Percentiles rank a stretch among this genome's conserved stretches.
phyloP scores from a whole-genome alignment of 139 green algal genomes.

The Picochlorum sp. region DNA sequence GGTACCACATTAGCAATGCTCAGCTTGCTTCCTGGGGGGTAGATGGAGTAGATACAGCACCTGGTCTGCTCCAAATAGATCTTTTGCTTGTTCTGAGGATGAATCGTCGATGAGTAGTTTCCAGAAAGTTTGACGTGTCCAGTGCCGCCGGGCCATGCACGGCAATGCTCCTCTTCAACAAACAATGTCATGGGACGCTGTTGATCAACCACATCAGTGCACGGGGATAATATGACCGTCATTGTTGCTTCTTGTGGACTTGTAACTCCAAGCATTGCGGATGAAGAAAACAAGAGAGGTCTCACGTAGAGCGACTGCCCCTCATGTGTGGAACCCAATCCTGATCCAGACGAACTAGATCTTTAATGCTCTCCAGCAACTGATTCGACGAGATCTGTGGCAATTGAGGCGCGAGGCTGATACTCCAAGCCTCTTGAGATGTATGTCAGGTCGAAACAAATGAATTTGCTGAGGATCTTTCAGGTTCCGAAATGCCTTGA shows the following conservation, averaged over 20 bases:
- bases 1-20: slow-evolving; percentile 45
- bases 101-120: slow-evolving; percentile 75
- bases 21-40: not conserved
- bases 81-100: slow-evolving; percentile 38
- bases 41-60: slow-evolving; percentile 32
- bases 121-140: slow-evolving; percentile 58
- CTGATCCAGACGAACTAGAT: slow-evolving; percentile 57
- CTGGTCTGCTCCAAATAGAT: slow-evolving; percentile 20
- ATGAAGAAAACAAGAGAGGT: slow-evolving; percentile 51
- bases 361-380: slow-evolving; percentile 68
- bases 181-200: slow-evolving; percentile 48
- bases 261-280: slow-evolving; percentile 42
- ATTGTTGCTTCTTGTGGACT: slow-evolving; percentile 44
- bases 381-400: slow-evolving; percentile 49
- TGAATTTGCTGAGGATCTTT: slow-evolving; percentile 29
- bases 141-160: slow-evolving; percentile 67
- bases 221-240: slow-evolving; percentile 56
- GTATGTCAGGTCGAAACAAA: slow-evolving; percentile 69
- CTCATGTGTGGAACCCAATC: slow-evolving; percentile 53
- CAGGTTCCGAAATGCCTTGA: slow-evolving; percentile 57
- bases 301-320: slow-evolving; percentile 74
- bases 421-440: slow-evolving; percentile 62
- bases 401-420: slow-evolving; percentile 51
- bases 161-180: slow-evolving; percentile 53
- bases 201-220: slow-evolving; percentile 72